phyloP scores from a whole-genome alignment of 2,329 filamentous ascomycete species.

The Aspergillus aculeatus region DNA sequence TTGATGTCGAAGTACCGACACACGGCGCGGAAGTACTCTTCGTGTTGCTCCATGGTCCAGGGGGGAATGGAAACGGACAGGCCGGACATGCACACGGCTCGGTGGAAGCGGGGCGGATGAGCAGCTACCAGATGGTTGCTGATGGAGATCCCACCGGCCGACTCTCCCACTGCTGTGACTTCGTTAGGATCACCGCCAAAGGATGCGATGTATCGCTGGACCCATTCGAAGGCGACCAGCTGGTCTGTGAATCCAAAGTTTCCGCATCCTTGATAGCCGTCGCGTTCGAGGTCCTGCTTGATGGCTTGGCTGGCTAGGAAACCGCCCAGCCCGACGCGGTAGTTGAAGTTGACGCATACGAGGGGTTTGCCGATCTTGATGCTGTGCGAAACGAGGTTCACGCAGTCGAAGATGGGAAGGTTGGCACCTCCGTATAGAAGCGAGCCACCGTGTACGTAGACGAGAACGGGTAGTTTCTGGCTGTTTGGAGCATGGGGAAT shows the following conservation, averaged over 20 bases:
- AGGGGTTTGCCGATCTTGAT: conserved; percentile 18
- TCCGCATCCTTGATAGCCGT: conserved; percentile 23
- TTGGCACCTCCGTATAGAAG: conserved; percentile 29
- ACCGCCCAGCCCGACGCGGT: conserved; percentile 27
- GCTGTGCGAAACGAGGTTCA: conserved; percentile 26
- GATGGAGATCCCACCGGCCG: conserved; percentile 29
- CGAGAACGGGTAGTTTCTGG: conserved; percentile 21
- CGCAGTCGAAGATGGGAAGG: conserved; percentile 26
- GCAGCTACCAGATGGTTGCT: conserved; percentile 24
- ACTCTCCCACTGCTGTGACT: conserved; percentile 31
- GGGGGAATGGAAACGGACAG: conserved; percentile 22
- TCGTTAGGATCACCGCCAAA: conserved; percentile 36
- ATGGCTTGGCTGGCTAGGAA: conserved; percentile 23
- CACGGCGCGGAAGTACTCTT: conserved; percentile 19
- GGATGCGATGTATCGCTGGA: conserved; percentile 31
- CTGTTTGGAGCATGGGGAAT: conserved; percentile 12
- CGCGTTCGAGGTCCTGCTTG: conserved; percentile 16
- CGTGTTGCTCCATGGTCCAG: conserved; percentile 25
- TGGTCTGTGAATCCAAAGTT: conserved; percentile 45
- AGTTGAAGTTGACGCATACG: conserved; percentile 28
- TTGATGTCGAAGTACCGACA: conserved; percentile 25
- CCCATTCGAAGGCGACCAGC: conserved; percentile 35
- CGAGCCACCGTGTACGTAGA: conserved; percentile 29
- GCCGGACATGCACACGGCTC: conserved; percentile 27
- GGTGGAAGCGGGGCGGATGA: conserved; percentile 22